Evolutionary conservation across 176 grass and related monocot species (phyloP).

Genomic region (Panicum miliaceum): DNA sequence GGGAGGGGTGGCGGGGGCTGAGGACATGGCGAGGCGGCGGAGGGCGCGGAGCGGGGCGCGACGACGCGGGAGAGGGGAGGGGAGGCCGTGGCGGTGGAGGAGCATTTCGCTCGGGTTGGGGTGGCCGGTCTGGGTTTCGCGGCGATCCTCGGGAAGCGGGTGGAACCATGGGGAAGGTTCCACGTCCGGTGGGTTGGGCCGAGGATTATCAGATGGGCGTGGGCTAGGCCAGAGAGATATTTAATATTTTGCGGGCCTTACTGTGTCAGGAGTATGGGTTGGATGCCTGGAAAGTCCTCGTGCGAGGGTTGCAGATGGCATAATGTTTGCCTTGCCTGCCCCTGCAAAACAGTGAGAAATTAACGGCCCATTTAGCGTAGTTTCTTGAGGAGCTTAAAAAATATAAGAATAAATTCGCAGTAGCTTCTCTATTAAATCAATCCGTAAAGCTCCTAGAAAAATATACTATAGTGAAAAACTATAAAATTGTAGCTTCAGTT

Average conservation of each 20-base stretch:
- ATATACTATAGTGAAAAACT: too few species aligned
- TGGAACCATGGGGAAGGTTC: slow-evolving; percentile 30
- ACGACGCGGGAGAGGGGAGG: not conserved
- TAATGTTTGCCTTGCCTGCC: too few species aligned
- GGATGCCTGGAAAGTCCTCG: too few species aligned
- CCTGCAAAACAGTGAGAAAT: too few species aligned
- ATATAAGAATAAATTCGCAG: too few species aligned
- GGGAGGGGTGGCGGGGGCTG: not conserved
- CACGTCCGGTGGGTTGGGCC: not conserved
- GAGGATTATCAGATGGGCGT: not conserved
- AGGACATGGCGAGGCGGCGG: slow-evolving; percentile 42
- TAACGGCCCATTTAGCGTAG: too few species aligned
- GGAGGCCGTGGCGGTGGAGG: slow-evolving; percentile 17
- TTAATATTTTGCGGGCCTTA: not conserved
- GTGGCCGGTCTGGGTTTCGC: not conserved
- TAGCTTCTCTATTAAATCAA: too few species aligned
- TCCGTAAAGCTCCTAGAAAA: too few species aligned
- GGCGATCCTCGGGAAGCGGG: not conserved
- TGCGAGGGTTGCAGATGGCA: too few species aligned
- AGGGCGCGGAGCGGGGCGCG: not conserved
- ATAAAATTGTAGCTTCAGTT: too few species aligned
- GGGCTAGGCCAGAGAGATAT: not conserved
- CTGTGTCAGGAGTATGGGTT: too few species aligned
- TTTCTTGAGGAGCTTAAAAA: too few species aligned
- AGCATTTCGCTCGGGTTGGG: slow-evolving; percentile 37